Evolutionary conservation across 371 early-diverging fungal species (phyloP).

Genomic region (Thermomucor indicae-seudaticae): DNA sequence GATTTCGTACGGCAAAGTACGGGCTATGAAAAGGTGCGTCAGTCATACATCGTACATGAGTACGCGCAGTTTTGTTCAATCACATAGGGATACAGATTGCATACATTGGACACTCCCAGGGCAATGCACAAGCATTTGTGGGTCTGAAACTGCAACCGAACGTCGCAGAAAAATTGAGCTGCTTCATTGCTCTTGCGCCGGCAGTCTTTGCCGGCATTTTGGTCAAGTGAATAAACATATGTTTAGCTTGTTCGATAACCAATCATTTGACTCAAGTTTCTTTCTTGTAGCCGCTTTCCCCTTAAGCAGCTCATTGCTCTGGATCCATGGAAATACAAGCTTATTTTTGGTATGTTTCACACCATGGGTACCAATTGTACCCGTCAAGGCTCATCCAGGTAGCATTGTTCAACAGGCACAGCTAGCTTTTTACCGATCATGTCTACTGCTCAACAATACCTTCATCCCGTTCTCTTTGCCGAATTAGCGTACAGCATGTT

Average conservation of each 20-base stretch:
- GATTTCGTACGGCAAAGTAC: conserved; percentile 30
- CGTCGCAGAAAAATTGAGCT: conserved; percentile 33
- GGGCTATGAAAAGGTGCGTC: conserved; percentile 23
- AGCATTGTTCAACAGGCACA: conserved; percentile 24
- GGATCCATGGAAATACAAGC: conserved; percentile 16
- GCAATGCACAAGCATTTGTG: conserved; percentile 54
- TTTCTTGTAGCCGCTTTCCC: conserved; percentile 21
- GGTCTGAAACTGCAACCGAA: conserved; percentile 40
- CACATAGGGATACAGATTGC: conserved; percentile 25
- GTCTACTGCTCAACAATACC: conserved; percentile 27
- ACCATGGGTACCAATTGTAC: too few species aligned
- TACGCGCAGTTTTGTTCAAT: too few species aligned
- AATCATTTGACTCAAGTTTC: not conserved
- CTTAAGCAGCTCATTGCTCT: conserved; percentile 24
- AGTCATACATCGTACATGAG: not conserved
- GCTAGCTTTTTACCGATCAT: conserved; percentile 49
- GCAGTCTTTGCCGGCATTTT: conserved; percentile 50
- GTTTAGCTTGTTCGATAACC: not conserved
- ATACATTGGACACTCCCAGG: conserved; percentile 59
- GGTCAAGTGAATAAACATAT: conserved; percentile 21
- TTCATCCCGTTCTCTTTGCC: conserved; percentile 20
- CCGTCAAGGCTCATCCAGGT: too few species aligned
- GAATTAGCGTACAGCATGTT: conserved; percentile 53
- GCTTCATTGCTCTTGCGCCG: conserved; percentile 55
- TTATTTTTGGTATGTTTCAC: conserved; percentile 40